These are phyloP conservation scores for Leccinum imitatum DNA, from an alignment of 768 basidiomycete species.

Conservation along the genomic window DNA sequence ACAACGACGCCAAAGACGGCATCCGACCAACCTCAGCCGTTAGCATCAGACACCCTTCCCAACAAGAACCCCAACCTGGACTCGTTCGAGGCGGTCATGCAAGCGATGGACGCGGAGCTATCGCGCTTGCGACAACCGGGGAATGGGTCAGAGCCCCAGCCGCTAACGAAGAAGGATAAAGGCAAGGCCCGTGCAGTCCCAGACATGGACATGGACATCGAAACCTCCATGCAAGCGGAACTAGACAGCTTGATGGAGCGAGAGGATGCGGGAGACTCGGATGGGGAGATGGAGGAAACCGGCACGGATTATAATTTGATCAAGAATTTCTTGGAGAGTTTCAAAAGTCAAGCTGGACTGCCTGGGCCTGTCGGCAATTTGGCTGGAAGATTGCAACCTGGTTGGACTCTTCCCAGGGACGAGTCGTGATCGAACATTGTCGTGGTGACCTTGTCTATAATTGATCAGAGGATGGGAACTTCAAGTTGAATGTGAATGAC, in stretches of 20 bases:
- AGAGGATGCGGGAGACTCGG: constrained; percentile 45
- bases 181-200: constrained; percentile 34
- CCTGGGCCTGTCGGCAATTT: constrained; percentile 92
- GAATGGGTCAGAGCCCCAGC: constrained; percentile 14
- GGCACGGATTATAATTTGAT: constrained; percentile 85
- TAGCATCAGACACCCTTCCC: constrained; percentile 39
- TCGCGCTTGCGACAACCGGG: constrained; percentile 40
- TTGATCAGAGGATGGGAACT: not conserved
- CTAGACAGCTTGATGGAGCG: constrained; percentile 60
- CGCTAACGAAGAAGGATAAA: constrained; percentile 48
- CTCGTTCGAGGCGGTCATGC: constrained; percentile 96
- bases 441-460: not conserved
- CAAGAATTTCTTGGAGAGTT: constrained; percentile 96
- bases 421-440: constrained; percentile 33
- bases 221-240: constrained; percentile 89
- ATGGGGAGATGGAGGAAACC: constrained; percentile 49
- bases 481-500: too few relatives aligned
- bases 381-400: constrained; percentile 78
- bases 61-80: constrained; percentile 70
- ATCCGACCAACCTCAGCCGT: constrained; percentile 13
- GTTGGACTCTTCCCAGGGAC: constrained; percentile 74
- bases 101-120: constrained; percentile 89
- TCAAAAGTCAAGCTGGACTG: constrained; percentile 85
- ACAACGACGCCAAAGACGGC: constrained; percentile 7
- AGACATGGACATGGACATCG: constrained; percentile 65